Base-by-base conservation (phyloP, 495 filamentous ascomycete species). In the Xylaria palmicola region DNA sequence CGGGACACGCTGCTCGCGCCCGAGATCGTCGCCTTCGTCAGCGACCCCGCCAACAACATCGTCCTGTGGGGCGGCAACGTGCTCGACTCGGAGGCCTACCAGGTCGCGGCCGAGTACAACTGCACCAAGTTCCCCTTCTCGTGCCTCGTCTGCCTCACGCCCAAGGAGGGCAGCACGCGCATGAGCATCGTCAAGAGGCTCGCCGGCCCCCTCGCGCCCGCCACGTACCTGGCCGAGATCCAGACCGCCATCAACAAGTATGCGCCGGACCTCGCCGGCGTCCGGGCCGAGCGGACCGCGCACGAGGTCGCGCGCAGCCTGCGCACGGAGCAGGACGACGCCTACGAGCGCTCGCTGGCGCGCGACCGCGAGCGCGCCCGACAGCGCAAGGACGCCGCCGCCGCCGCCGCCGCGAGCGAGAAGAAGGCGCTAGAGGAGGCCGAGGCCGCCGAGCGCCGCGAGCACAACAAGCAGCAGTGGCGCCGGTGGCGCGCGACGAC, bases 21-120 rank as follows among this genome's bases (percentile, higher is more conserved):
- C 17, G 88, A 93, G 47, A 84, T 96, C 3, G 78, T 87, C 17
- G 71, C 77, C 24, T 96, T 90, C 60, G 66, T 98, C 68, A 88
- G 84, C 55, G 81, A 91, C 60, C 81, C 85, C 3, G 75, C 78
- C 36, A 89, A 92, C 68, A 88, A 90, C 62, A 83, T 97, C 40
- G 77, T 97, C 3, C 70, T 98, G 3, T 98, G 94, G 94, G 91
- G 85, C 19, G 94, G 95, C 19, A 95, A 88, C 60, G 88, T 98
- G 1, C 86, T 89, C 62, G 94, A 98, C 68, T 86, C 91, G 4
- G 94, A 98, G 73, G 89, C 92, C 5, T 97, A 96, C 70, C 92
- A 97, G 71, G 91, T 97, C 24, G 83, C 92, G 32, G 84, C 83
- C 32, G 88, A 90, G 29, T 84, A 98, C 56, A 85, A 86, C 65